Evolutionary conservation across 495 filamentous ascomycete species (phyloP).

Genomic region (Penicillium roqueforti): DNA sequence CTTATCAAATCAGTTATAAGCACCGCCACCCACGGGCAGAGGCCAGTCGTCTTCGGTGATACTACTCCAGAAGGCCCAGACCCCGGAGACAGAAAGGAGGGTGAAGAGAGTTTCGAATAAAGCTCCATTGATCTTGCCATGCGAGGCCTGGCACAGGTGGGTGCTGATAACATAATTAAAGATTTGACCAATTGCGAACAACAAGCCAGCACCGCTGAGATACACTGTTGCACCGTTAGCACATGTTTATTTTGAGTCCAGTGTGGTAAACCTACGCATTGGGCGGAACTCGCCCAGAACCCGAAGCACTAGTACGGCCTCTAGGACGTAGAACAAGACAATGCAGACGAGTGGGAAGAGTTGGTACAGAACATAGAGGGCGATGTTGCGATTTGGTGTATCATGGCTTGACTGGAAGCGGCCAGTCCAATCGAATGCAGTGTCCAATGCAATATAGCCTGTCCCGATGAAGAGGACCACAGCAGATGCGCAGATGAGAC

Average conservation of each 20-base stretch:
- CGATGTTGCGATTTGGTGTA: constrained; percentile 66
- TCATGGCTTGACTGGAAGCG: constrained; percentile 60
- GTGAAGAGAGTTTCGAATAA: constrained; percentile 95
- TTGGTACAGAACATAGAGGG: constrained; percentile 91
- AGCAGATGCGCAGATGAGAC: constrained; percentile 66
- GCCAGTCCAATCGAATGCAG: constrained; percentile 78
- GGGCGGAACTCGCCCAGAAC: constrained; percentile 82
- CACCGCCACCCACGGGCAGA: constrained; percentile 49
- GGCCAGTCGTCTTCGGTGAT: constrained; percentile 99
- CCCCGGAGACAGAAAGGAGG: constrained; percentile 67
- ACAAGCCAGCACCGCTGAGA: constrained; percentile 63
- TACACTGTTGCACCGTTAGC: constrained; percentile 55
- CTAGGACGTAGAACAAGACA: constrained; percentile 75
- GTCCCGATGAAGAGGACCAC: constrained; percentile 77
- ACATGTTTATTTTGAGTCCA: neutral
- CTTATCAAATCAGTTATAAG: constrained; percentile 42
- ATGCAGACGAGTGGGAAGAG: constrained; percentile 86
- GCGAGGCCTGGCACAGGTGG: constrained; percentile 77
- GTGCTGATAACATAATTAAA: constrained; percentile 93
- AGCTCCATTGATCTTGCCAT: constrained; percentile 84
- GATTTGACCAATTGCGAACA: constrained; percentile 89
- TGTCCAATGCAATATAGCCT: constrained; percentile 94
- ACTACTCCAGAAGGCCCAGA: constrained; percentile 98
- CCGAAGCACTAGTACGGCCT: constrained; percentile 73
- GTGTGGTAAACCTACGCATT: constrained; percentile 59